Conservation (phyloP, 164 flowering plant genomes). For the Tetracentron sinense region DNA sequence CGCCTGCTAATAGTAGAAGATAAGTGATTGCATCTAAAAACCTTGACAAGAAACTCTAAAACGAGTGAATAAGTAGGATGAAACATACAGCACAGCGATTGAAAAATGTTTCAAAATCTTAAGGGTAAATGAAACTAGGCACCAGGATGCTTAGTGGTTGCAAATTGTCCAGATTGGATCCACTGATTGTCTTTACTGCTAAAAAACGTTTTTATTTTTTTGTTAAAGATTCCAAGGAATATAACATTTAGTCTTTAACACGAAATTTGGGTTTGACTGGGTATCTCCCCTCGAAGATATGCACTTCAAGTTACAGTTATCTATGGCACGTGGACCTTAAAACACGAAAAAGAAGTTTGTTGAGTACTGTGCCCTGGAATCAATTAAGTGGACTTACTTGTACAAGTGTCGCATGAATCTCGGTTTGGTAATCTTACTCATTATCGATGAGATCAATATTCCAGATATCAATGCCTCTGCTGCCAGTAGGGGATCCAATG, state of each 20-base stretch:
- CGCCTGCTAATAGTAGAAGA: slow-evolving; percentile 27
- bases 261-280: too few species aligned
- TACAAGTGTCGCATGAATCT: slow-evolving; percentile 35
- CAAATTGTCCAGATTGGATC: background rate
- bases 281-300: background rate
- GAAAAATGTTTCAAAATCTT: background rate
- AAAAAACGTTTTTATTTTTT: too few species aligned
- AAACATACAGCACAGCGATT: background rate
- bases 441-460: slow-evolving; percentile 37
- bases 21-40: background rate
- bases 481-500: slow-evolving; percentile 68
- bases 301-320: background rate
- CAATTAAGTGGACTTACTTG: slow-evolving; percentile 34
- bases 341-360: background rate
- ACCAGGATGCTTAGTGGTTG: too few species aligned
- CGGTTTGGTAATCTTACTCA: slow-evolving; percentile 28
- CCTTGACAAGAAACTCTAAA: background rate
- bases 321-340: background rate
- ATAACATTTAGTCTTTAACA: too few species aligned
- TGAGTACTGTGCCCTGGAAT: background rate
- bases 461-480: slow-evolving; percentile 55
- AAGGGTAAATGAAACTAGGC: too few species aligned
- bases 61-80: background rate
- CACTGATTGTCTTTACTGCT: too few species aligned
- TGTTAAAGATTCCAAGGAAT: too few species aligned